Conservation (phyloP, 768 basidiomycete genomes). For the Pluteus cervinus region DNA sequence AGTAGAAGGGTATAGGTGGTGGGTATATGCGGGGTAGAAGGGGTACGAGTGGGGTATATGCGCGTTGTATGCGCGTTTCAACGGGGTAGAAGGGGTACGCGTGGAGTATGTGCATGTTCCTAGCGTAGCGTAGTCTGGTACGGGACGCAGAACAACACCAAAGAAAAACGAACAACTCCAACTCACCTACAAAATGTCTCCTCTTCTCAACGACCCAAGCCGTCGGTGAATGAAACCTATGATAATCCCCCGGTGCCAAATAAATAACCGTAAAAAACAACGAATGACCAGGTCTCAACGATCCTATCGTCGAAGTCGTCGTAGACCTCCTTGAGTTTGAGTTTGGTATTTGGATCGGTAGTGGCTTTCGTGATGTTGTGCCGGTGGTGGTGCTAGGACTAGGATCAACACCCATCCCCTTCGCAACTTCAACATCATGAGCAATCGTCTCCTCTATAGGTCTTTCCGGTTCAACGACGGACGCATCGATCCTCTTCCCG, state of each 20-base stretch:
- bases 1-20: too few relatives aligned
- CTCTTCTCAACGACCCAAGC: constrained; percentile 97
- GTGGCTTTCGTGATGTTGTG: too few relatives aligned
- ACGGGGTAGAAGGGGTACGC: too few relatives aligned
- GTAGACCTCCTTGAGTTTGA: constrained; percentile 18
- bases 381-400: background rate
- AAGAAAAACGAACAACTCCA: background rate
- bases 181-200: constrained; percentile 85
- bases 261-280: constrained; percentile 95
- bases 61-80: too few relatives aligned
- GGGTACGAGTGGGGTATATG: too few relatives aligned
- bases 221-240: constrained; percentile 93
- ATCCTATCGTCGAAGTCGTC: constrained; percentile 28
- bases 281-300: constrained; percentile 67
- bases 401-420: constrained; percentile 54
- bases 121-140: too few relatives aligned
- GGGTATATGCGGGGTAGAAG: too few relatives aligned
- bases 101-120: too few relatives aligned
- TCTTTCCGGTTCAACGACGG: constrained; percentile 53
- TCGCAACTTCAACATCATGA: constrained; percentile 67
- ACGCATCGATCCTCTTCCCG: constrained; percentile 69
- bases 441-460: constrained; percentile 50
- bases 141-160: background rate
- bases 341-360: too few relatives aligned
- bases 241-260: constrained; percentile 97